phyloP scores from a whole-genome alignment of 169 alveolate species.

The Plasmodium knowlesi region DNA sequence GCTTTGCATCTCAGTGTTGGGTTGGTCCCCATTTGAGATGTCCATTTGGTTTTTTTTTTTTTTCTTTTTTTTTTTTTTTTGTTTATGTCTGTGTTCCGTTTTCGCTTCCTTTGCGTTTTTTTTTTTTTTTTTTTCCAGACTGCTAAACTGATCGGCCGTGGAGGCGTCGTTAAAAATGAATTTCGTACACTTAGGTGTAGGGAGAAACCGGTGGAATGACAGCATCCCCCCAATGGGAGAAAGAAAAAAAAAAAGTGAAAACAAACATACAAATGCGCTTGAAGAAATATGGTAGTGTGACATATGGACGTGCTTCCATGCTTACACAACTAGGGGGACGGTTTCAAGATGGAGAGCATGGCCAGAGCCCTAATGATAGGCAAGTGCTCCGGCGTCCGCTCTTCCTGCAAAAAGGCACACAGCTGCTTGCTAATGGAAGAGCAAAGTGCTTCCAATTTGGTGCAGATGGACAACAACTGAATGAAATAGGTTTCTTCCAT shows the following conservation, averaged over 20 bases:
- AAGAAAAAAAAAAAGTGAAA: neutral
- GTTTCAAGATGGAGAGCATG: constrained; percentile 47
- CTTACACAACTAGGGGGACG: constrained; percentile 7
- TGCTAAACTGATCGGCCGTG: neutral
- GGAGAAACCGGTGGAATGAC: neutral
- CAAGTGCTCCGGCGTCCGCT: constrained; percentile 24
- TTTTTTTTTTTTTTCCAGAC: neutral
- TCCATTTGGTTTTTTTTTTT: neutral
- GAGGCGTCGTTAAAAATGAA: neutral
- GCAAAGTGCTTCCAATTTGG: constrained; percentile 66
- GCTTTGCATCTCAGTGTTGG: neutral
- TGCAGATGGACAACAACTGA: constrained; percentile 35
- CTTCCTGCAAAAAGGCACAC: constrained; percentile 40
- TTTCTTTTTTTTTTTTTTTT: no score
- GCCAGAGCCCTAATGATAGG: constrained; percentile 63
- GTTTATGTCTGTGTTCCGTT: neutral
- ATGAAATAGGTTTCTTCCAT: constrained; percentile 46
- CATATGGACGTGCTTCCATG: neutral
- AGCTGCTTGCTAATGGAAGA: constrained; percentile 64
- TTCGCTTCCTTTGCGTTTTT: neutral
- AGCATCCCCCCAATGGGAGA: neutral
- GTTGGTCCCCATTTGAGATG: neutral
- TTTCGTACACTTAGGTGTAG: neutral
- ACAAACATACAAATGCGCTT: neutral
- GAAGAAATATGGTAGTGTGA: neutral